Evolutionary conservation across 148 eudicot species (phyloP), one percentile per base, ranked within the genome.

Genomic region (Mesembryanthemum crystallinum): DNA sequence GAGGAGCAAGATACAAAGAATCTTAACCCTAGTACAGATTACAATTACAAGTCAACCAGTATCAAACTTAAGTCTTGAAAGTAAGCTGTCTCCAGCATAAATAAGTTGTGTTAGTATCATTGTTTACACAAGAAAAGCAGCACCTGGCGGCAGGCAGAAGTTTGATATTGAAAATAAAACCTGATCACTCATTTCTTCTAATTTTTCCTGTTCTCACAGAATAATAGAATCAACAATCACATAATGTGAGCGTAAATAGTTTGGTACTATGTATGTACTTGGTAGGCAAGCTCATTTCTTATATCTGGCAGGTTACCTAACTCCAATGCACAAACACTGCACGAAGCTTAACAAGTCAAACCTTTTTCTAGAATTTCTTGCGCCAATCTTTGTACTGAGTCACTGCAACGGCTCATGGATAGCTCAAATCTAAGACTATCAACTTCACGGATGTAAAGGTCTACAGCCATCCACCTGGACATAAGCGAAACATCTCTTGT

Each of bases 381-480:
- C 11, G 92, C 92, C 82, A 88, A 39, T 29, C 72, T 78, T 71
- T 82, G 81, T 70, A 94, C 78, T 62, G 74, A 73, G 55, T 81
- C 86, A 77, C 80, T 87, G 88, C 98, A 94, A 57, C 83, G 87
- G 72, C 79, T 90, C 87, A 90, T 86, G 69, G 97, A 94, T 76
- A 94, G 94, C 83, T 94, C 98, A 80, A 94, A 94, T 88, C 93
- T 94, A 57, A 91, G 97, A 79, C 78, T 86, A 74, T 94, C 98
- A 64, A 94, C 82, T 79, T 94, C 98, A 49, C 94, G 84, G 29
- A 91, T 83, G 79, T 89, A 91, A 59, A 94, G 94, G 91, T 94
- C 98, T 79, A 86, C 77, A 80, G 94, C 92, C 98, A 94, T 94
- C 98, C 98, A 94, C 83, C 91, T 87, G 42, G 98, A 91, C 81